phyloP scores from a whole-genome alignment of 2,329 filamentous ascomycete species.

The Trichoderma sp. region DNA sequence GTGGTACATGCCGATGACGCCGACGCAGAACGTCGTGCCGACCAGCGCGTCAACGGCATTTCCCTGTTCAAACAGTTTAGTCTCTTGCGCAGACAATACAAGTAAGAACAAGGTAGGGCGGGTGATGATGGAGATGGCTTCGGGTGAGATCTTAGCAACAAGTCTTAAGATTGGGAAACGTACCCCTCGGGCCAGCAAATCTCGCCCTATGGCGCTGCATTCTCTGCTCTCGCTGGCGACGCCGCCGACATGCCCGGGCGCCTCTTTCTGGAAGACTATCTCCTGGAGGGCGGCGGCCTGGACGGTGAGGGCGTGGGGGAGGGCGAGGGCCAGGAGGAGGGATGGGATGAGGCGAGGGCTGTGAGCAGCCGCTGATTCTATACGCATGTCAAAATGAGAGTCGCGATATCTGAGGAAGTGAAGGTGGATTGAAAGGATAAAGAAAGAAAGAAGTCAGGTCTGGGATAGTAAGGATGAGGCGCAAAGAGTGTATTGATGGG shows the following conservation, averaged over 20 bases:
- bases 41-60: conserved; percentile 78
- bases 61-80: no score
- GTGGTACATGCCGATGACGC: conserved; percentile 76
- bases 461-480: background rate
- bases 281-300: conserved; percentile 31
- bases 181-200: conserved; percentile 59
- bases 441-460: background rate
- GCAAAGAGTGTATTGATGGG: background rate
- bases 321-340: conserved; percentile 14
- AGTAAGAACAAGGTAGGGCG: no score
- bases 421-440: background rate
- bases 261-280: conserved; percentile 33
- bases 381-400: conserved; percentile 9
- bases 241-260: conserved; percentile 53
- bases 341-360: conserved; percentile 14
- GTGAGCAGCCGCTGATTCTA: background rate
- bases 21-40: conserved; percentile 73
- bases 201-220: conserved; percentile 69
- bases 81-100: background rate
- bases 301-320: conserved; percentile 12
- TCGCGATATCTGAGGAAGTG: background rate
- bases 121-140: background rate
- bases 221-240: conserved; percentile 70
- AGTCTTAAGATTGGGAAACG: conserved; percentile 31
- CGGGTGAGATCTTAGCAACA: conserved; percentile 11